phyloP scores from a whole-genome alignment of 106 monocot genomes.

The Amphibolis antarctica region DNA sequence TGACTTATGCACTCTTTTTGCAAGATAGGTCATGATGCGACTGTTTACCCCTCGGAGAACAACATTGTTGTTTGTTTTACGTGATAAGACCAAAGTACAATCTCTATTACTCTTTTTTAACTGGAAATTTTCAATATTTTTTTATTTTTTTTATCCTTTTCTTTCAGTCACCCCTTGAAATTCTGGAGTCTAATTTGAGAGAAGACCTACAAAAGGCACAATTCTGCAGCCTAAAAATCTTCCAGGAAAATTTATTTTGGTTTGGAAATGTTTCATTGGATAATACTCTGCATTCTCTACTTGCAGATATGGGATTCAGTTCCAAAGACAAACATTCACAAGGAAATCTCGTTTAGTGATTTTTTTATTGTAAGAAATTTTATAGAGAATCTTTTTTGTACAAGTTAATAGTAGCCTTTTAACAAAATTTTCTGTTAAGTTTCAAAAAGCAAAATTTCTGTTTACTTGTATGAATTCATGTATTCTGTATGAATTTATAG shows the following conservation, averaged over 20 bases:
- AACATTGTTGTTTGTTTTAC: slow-evolving; percentile 85
- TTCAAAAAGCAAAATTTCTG: too few species aligned
- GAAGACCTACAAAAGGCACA: slow-evolving; percentile 94
- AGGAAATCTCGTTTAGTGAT: slow-evolving; percentile 83
- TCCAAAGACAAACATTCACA: slow-evolving; percentile 73
- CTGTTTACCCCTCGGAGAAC: slow-evolving; percentile 91
- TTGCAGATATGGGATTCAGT: slow-evolving; percentile 94
- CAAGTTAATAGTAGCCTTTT: neutral
- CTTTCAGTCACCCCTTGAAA: slow-evolving; percentile 77
- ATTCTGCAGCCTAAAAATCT: neutral
- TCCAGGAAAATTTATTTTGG: neutral
- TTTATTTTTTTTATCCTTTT: neutral
- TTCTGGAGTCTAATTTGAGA: slow-evolving; percentile 77
- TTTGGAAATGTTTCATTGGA: neutral
- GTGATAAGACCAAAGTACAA: slow-evolving; percentile 74
- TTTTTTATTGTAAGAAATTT: slow-evolving; percentile 76
- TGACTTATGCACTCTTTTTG: neutral
- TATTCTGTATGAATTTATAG: slow-evolving; percentile 11
- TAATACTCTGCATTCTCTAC: neutral
- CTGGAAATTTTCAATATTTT: slow-evolving; percentile 1
- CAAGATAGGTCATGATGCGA: slow-evolving; percentile 73
- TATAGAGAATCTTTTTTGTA: neutral
- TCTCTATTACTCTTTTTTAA: too few species aligned
- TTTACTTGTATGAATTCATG: too few species aligned
- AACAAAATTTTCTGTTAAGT: neutral